phyloP scores from a whole-genome alignment of 2,329 filamentous ascomycete genomes.

The Alternaria dauci region DNA sequence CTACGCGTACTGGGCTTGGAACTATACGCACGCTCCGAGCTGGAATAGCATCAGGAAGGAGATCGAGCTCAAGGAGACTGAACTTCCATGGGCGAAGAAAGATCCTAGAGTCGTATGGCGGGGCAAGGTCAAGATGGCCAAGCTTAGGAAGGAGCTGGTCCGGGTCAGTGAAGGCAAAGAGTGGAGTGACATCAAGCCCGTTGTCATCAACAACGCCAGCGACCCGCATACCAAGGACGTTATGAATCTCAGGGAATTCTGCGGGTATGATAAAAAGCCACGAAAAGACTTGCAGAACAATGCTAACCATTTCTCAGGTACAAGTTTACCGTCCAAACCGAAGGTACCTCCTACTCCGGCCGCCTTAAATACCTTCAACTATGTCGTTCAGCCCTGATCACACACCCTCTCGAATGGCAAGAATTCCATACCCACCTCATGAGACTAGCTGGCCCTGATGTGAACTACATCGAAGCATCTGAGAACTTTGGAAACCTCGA shows the following conservation, averaged over 20 bases:
- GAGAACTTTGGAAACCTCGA: constrained; percentile 45
- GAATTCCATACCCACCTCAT: constrained; percentile 48
- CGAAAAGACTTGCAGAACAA: background rate
- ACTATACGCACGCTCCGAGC: constrained; percentile 46
- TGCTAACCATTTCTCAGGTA: constrained; percentile 48
- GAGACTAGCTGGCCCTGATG: constrained; percentile 39
- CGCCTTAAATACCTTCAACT: constrained; percentile 63
- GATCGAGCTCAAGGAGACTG: constrained; percentile 33
- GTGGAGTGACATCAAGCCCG: constrained; percentile 47
- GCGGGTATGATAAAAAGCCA: constrained; percentile 29
- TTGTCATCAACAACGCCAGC: constrained; percentile 44
- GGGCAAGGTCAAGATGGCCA: constrained; percentile 46
- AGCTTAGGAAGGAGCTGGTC: constrained; percentile 40
- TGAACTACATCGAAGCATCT: constrained; percentile 45
- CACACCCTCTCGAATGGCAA: constrained; percentile 46
- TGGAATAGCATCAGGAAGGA: constrained; percentile 46
- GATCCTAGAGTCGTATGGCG: constrained; percentile 44
- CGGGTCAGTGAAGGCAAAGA: constrained; percentile 38
- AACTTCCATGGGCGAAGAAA: constrained; percentile 40
- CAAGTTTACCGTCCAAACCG: constrained; percentile 63
- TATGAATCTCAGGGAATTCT: constrained; percentile 46
- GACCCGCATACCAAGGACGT: constrained; percentile 45
- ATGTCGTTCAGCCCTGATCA: constrained; percentile 51
- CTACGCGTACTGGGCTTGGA: constrained; percentile 49
- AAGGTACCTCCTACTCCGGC: constrained; percentile 63